Evolutionary conservation across 148 eudicot species (phyloP).

Genomic region (Camellia japonica): DNA sequence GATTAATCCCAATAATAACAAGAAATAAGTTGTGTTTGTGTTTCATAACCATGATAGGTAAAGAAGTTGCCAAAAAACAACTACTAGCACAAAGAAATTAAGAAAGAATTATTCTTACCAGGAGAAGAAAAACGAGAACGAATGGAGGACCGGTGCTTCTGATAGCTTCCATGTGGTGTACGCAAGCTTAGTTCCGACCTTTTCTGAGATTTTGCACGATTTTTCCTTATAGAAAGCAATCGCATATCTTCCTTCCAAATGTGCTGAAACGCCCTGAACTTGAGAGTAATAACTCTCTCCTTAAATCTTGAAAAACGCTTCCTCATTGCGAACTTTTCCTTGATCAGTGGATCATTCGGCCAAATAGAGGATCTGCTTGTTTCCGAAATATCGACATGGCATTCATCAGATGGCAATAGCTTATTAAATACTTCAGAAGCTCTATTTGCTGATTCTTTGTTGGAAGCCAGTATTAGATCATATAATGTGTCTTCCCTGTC

Average conservation of each 20-base stretch:
- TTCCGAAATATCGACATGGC: conserved; percentile 14
- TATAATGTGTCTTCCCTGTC: conserved; percentile 23
- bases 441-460: conserved; percentile 51
- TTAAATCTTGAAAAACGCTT: conserved; percentile 49
- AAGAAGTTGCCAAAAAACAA: background rate
- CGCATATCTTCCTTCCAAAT: conserved; percentile 78
- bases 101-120: conserved; percentile 39
- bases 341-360: conserved; percentile 32
- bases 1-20: background rate
- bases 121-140: conserved; percentile 51
- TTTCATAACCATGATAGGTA: background rate
- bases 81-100: background rate
- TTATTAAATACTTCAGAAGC: conserved; percentile 56
- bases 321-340: conserved; percentile 48
- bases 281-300: conserved; percentile 64
- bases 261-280: conserved; percentile 62
- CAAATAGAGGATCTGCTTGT: conserved; percentile 20
- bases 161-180: conserved; percentile 34
- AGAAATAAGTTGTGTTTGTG: background rate
- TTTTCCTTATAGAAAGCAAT: conserved; percentile 49
- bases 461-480: conserved; percentile 48
- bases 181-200: conserved; percentile 51
- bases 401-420: conserved; percentile 41
- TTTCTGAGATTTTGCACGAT: conserved; percentile 58
- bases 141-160: conserved; percentile 56